phyloP scores from a whole-genome alignment of 345 rosid genomes.

The Sisymbrium irio region DNA sequence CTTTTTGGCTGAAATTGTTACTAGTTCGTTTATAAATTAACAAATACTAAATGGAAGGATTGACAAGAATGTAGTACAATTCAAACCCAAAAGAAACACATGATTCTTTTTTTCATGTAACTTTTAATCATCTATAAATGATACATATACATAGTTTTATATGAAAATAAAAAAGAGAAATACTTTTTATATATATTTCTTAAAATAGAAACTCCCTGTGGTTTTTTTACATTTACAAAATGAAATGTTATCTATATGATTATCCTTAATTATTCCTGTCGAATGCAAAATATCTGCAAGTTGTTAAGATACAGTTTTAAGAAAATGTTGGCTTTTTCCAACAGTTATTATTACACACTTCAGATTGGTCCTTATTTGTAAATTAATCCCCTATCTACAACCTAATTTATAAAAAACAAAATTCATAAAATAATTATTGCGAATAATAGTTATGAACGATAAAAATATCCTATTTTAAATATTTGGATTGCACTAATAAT shows the following conservation, averaged over 20 bases:
- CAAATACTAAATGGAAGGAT: too few relatives aligned
- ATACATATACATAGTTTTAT: too few relatives aligned
- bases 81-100: too few relatives aligned
- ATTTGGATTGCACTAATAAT: background rate
- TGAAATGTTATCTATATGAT: background rate
- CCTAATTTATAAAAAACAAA: background rate
- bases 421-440: background rate
- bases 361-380: background rate
- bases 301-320: too few relatives aligned
- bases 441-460: background rate
- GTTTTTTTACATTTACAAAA: background rate
- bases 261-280: background rate
- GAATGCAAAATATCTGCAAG: too few relatives aligned
- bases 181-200: background rate
- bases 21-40: too few relatives aligned
- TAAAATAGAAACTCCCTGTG: background rate
- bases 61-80: too few relatives aligned
- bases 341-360: background rate
- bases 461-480: too few relatives aligned
- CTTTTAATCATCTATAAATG: too few relatives aligned
- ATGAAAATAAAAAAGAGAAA: too few relatives aligned
- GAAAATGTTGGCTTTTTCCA: background rate
- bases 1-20: too few relatives aligned
- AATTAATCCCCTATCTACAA: background rate
- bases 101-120: too few relatives aligned